Conservation (phyloP, 2,329 filamentous ascomycete genomes). For the Xylariomycetidae sp. region DNA sequence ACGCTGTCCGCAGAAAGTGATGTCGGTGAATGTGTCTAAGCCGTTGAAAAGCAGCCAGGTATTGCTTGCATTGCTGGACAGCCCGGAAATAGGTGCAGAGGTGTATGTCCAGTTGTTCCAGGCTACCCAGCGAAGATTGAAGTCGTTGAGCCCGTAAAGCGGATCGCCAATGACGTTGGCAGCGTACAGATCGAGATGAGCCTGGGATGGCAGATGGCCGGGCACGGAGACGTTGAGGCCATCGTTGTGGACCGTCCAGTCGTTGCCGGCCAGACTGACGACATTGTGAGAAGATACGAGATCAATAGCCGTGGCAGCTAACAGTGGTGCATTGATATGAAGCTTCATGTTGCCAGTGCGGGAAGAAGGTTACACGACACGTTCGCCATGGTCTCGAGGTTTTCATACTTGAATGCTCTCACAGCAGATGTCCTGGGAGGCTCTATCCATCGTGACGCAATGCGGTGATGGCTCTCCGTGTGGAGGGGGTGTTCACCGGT, state of each 20-base stretch:
- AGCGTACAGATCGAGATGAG: slow-evolving; percentile 50
- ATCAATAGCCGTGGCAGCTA: no score
- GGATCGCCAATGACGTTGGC: slow-evolving; percentile 46
- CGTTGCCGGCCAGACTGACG: no score
- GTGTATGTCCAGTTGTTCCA: slow-evolving; percentile 56
- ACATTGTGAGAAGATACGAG: no score
- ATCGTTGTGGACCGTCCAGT: slow-evolving; percentile 5
- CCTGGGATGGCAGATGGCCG: slow-evolving; percentile 50
- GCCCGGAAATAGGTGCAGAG: slow-evolving; percentile 33
- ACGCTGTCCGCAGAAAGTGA: slow-evolving; percentile 47
- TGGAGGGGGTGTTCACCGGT: no score
- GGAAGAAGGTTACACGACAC: no score
- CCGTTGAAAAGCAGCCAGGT: slow-evolving; percentile 57
- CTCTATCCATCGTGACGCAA: no score
- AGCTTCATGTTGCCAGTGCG: no score
- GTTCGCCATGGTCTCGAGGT: no score
- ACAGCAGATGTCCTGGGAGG: no score
- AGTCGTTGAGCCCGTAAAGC: slow-evolving; percentile 52
- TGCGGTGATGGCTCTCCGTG: no score
- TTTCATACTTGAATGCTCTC: no score
- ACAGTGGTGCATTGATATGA: no score
- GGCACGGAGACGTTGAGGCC: slow-evolving; percentile 43
- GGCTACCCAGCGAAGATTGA: slow-evolving; percentile 54
- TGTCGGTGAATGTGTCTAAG: slow-evolving; percentile 53
- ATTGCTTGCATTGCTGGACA: slow-evolving; percentile 30